Conservation (phyloP, 164 flowering plant genomes). For the Magnolia officinalis region DNA sequence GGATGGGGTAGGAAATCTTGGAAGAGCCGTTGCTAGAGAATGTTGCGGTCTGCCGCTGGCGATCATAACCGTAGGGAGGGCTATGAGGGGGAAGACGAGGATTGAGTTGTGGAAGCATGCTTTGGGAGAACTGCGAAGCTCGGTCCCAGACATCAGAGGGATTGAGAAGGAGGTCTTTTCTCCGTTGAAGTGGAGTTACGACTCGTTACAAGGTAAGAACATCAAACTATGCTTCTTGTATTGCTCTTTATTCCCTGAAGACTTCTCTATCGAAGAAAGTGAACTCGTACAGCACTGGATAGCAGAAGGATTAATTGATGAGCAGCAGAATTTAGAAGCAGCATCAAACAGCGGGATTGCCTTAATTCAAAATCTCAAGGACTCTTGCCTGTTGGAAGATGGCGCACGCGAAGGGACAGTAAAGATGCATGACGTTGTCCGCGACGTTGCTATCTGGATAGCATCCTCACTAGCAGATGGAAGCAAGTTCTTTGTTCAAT, state of each 20-base stretch:
- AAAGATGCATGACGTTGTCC: not conserved
- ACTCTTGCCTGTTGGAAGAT: not conserved
- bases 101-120: conserved; percentile 1
- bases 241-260: not conserved
- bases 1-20: not conserved
- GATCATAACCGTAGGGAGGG: not conserved
- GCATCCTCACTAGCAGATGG: not conserved
- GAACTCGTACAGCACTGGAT: conserved; percentile 11
- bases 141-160: not conserved
- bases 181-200: not conserved
- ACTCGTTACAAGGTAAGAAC: not conserved
- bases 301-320: conserved; percentile 10
- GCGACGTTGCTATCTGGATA: not conserved
- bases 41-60: not conserved
- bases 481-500: not conserved
- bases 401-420: not conserved
- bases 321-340: not conserved
- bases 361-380: not conserved
- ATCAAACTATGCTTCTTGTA: conserved; percentile 3
- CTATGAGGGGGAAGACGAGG: not conserved
- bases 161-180: not conserved
- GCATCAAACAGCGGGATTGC: not conserved
- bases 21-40: not conserved
- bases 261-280: not conserved
- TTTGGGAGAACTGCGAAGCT: not conserved